Percentiles rank a stretch among this genome's conserved stretches.
Conservation (phyloP, 441 rosid species). For the Corymbia calophylla region DNA sequence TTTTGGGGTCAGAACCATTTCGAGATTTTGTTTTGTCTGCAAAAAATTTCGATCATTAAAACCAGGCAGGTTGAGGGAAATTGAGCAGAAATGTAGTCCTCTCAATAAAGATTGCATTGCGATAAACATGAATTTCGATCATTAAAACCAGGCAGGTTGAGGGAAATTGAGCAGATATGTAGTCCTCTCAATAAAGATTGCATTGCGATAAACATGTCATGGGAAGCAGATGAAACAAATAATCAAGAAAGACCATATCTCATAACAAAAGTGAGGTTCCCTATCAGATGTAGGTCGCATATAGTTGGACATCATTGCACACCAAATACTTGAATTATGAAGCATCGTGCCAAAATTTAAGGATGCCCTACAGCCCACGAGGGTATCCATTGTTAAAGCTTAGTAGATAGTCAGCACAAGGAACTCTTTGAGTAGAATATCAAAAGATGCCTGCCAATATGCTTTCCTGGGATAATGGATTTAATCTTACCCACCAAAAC, state of each 20-base stretch:
- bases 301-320: background rate
- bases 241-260: background rate
- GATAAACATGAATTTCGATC: background rate
- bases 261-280: background rate
- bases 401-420: background rate
- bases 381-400: background rate
- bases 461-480: background rate
- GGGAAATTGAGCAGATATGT: background rate
- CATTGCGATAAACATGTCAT: background rate
- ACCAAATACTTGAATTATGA: background rate
- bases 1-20: slow-evolving; percentile 57
- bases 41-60: background rate
- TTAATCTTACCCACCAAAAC: background rate
- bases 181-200: background rate
- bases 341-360: background rate
- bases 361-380: background rate
- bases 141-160: background rate
- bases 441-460: background rate
- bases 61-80: background rate
- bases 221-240: background rate
- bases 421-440: background rate
- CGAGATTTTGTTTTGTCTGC: slow-evolving; percentile 74
- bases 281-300: background rate
- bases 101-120: background rate
- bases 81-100: background rate